Base-by-base conservation (phyloP, 116 monocot genomes). In the Papilionanthe hybrid region DNA sequence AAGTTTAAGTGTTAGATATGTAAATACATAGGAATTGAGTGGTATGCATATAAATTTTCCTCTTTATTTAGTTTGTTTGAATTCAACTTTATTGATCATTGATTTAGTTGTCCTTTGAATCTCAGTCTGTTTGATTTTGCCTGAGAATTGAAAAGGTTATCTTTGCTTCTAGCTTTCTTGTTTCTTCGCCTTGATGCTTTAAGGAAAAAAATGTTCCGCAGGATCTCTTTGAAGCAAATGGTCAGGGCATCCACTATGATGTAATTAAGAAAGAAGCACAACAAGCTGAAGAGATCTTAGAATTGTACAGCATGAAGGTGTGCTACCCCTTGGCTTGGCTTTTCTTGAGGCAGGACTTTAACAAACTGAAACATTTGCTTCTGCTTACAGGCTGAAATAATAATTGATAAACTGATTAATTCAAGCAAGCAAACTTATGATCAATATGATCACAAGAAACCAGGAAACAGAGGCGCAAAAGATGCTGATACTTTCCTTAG, bases 221-320 rank as follows among this genome's bases (percentile, higher is more conserved):
- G 93, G 93, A 93, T 29, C 81, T 93, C 10, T 91, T 93, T 81
- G 75, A 91, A 56, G 93, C 93, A 74, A 81, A 89, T 81, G 93
- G 91, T 65, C 85, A 93, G 77, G 93, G 93, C 13, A 87, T 93
- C 28, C 89, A 87, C 19, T 63, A 9, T 77, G 81, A 74, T 83
- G 79, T 81, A 28, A 89, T 93, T 74, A 87, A 93, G 77, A 79
- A 84, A 48, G 91, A 87, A 81, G 83, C 87, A 80, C 81, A 76
- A 72, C 74, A 87, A 80, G 72, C 84, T 86, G 87, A 87, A 50
- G 69, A 86, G 75, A 91, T 93, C 49, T 72, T 93, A 30, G 86
- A 89, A 42, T 83, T 93, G 77, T 93, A 87, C 86, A 50, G 79
- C 30, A 37, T 87, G 32, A 89, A 93, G 91, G 93, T 93, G 19